phyloP scores from a whole-genome alignment of 2,329 filamentous ascomycete species.

The Fusarium begoniae region DNA sequence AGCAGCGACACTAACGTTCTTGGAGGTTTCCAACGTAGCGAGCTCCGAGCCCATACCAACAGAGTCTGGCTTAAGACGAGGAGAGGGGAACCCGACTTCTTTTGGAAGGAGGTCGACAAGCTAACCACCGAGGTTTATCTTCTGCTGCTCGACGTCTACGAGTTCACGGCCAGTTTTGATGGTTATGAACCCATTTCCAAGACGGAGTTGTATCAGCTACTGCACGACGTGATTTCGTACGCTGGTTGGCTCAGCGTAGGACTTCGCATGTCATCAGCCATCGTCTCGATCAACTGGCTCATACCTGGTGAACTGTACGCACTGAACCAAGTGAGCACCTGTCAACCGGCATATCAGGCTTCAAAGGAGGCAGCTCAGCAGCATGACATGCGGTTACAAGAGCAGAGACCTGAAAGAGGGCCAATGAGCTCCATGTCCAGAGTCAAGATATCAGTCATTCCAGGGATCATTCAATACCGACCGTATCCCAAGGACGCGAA shows the following conservation, averaged over 20 bases:
- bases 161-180: conserved; percentile 21
- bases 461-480: conserved; percentile 39
- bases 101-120: conserved; percentile 46
- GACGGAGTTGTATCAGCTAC: conserved; percentile 31
- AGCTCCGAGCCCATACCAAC: conserved; percentile 40
- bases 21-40: conserved; percentile 45
- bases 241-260: conserved; percentile 46
- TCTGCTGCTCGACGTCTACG: conserved; percentile 41
- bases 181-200: conserved; percentile 6
- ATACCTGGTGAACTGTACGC: conserved; percentile 42
- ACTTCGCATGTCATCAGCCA: conserved; percentile 37
- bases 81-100: conserved; percentile 36
- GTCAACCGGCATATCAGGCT: conserved; percentile 21
- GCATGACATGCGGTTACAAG: not conserved
- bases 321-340: conserved; percentile 34
- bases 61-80: conserved; percentile 34
- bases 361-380: conserved; percentile 17
- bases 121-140: conserved; percentile 33
- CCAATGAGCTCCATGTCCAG: conserved; percentile 29
- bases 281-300: conserved; percentile 42
- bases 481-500: conserved; percentile 4
- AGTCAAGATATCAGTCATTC: conserved; percentile 47
- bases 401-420: not conserved
- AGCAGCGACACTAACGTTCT: conserved; percentile 2
- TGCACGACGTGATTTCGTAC: conserved; percentile 45